Evolutionary conservation across 768 basidiomycete species (phyloP).

Genomic region (Rubroboletus pulcherrimus): DNA sequence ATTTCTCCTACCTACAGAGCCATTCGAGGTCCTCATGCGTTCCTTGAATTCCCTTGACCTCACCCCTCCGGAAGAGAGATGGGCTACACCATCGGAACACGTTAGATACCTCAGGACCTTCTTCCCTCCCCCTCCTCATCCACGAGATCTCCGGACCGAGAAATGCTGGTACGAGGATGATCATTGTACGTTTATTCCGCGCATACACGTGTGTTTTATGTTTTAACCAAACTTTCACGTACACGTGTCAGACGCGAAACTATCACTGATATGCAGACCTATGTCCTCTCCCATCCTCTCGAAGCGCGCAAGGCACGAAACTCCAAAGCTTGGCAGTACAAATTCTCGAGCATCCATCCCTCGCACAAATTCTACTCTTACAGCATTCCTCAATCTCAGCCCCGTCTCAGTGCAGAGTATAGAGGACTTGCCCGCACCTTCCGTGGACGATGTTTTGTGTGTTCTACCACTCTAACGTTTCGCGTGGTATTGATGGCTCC

Average conservation of each 20-base stretch:
- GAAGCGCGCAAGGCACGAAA: constrained; percentile 42
- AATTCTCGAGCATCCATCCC: constrained; percentile 26
- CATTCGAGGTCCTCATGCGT: constrained; percentile 43
- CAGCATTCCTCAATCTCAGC: constrained; percentile 19
- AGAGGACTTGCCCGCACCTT: constrained; percentile 28
- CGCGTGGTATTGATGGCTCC: not conserved
- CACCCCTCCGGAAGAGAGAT: constrained; percentile 42
- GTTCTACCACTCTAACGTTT: constrained; percentile 14
- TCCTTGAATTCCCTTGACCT: constrained; percentile 33
- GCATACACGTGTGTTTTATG: constrained; percentile 17
- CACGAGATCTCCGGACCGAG: constrained; percentile 34
- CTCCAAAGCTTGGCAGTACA: constrained; percentile 38
- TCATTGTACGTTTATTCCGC: constrained; percentile 28
- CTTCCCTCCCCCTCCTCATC: constrained; percentile 9
- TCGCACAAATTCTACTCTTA: constrained; percentile 21
- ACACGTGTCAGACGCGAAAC: constrained; percentile 22
- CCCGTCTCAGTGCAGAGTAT: constrained; percentile 30
- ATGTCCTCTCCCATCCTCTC: constrained; percentile 44
- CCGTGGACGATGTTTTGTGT: constrained; percentile 40
- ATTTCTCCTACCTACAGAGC: constrained; percentile 51
- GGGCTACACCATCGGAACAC: constrained; percentile 30
- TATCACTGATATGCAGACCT: constrained; percentile 30
- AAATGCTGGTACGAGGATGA: constrained; percentile 36
- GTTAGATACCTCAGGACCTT: constrained; percentile 18
- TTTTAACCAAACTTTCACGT: not conserved